Evolutionary conservation across 2,329 filamentous ascomycete genomes (phyloP).

Genomic region (Alternaria ventricosa): DNA sequence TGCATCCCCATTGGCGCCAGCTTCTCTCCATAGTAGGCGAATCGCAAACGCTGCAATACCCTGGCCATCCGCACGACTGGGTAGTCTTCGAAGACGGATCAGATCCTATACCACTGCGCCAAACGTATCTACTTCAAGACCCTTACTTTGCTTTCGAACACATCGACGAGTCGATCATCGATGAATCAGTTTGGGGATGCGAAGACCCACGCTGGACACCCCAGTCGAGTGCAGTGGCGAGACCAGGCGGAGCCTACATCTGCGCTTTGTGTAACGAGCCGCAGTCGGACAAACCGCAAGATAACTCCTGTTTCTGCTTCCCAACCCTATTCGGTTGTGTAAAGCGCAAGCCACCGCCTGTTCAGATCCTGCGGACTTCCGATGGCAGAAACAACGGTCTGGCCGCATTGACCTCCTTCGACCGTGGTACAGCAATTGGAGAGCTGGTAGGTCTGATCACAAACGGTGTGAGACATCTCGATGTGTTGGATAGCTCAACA

Average conservation of each 20-base stretch:
- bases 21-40: conserved; percentile 57
- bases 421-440: conserved; percentile 60
- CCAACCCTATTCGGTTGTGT: conserved; percentile 59
- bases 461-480: conserved; percentile 58
- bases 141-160: conserved; percentile 57
- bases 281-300: conserved; percentile 58
- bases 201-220: conserved; percentile 57
- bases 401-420: conserved; percentile 55
- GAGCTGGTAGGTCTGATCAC: conserved; percentile 65
- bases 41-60: conserved; percentile 50
- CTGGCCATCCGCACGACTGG: conserved; percentile 61
- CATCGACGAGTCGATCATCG: conserved; percentile 58
- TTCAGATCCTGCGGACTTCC: conserved; percentile 61
- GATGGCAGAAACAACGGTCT: conserved; percentile 64
- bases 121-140: conserved; percentile 58
- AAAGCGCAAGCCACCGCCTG: conserved; percentile 50
- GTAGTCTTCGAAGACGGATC: conserved; percentile 56
- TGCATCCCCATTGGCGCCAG: conserved; percentile 61
- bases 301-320: conserved; percentile 62
- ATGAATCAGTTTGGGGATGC: conserved; percentile 56
- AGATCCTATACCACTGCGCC: conserved; percentile 52
- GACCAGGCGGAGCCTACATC: conserved; percentile 38
- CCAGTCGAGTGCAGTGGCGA: conserved; percentile 35
- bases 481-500: conserved; percentile 61
- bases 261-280: conserved; percentile 57